phyloP scores from a whole-genome alignment of 1,139 yeast genomes.

The Suhomyces kunorum region DNA sequence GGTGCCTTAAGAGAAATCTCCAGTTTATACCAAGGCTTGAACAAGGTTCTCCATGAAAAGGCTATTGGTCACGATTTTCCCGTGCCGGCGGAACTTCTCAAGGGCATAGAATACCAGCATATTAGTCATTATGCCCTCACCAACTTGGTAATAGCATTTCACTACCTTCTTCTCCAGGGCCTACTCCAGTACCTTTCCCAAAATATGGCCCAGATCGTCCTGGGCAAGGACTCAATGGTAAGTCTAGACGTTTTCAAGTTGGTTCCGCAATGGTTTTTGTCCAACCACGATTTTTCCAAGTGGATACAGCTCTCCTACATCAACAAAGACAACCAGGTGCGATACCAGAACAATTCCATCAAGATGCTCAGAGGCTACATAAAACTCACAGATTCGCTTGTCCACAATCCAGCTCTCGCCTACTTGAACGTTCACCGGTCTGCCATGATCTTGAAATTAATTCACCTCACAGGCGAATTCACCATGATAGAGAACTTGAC shows the following conservation, averaged over 20 bases:
- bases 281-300: slow-evolving; percentile 22
- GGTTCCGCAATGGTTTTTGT: slow-evolving; percentile 25
- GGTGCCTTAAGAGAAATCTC: slow-evolving; percentile 18
- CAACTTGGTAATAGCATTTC: slow-evolving; percentile 32
- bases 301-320: slow-evolving; percentile 26
- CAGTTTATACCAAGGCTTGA: slow-evolving; percentile 12
- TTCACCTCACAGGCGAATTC: slow-evolving; percentile 9
- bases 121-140: slow-evolving; percentile 14
- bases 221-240: slow-evolving; percentile 14
- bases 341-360: slow-evolving; percentile 20
- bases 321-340: slow-evolving; percentile 12
- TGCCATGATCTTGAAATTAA: slow-evolving; percentile 13
- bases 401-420: slow-evolving; percentile 5
- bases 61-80: neutral
- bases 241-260: slow-evolving; percentile 14
- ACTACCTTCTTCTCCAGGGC: slow-evolving; percentile 35
- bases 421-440: slow-evolving; percentile 5
- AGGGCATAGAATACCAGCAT: slow-evolving; percentile 6
- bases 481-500: neutral
- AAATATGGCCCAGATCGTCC: slow-evolving; percentile 19
- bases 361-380: slow-evolving; percentile 31
- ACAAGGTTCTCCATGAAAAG: slow-evolving; percentile 6
- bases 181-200: slow-evolving; percentile 29
- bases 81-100: neutral
- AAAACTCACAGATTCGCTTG: slow-evolving; percentile 19